Evolutionary conservation across 1,284 basidiomycete species (phyloP).

Genomic region (Peniophora sp.): DNA sequence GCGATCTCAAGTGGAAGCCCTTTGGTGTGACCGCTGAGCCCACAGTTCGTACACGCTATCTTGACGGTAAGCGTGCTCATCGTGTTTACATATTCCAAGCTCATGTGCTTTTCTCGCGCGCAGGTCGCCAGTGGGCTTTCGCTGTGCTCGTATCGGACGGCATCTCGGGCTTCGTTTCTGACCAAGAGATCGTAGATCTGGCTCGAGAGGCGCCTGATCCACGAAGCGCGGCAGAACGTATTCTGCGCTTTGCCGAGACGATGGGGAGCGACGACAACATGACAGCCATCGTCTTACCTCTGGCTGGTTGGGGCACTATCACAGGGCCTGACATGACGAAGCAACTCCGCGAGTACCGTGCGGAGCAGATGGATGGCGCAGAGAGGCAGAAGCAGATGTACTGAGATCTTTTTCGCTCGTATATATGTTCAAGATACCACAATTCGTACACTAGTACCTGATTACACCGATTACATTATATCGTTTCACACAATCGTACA

Average conservation of each 20-base stretch:
- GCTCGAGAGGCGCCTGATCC: conserved; percentile 70
- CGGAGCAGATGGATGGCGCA: conserved; percentile 63
- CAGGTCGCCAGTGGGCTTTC: conserved; percentile 74
- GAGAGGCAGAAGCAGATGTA: conserved; percentile 70
- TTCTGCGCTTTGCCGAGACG: conserved; percentile 86
- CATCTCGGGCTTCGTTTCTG: conserved; percentile 83
- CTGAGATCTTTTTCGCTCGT: conserved; percentile 12
- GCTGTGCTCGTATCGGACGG: conserved; percentile 85
- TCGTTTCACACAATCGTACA: too few relatives aligned
- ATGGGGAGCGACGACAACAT: conserved; percentile 89
- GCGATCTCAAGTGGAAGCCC: conserved; percentile 85
- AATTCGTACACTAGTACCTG: not conserved
- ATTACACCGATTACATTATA: not conserved
- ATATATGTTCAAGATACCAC: not conserved
- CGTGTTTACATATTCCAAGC: conserved; percentile 2
- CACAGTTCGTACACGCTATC: conserved; percentile 75
- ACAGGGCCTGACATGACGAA: conserved; percentile 76
- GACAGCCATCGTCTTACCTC: conserved; percentile 87
- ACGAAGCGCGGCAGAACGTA: conserved; percentile 72
- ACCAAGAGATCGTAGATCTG: conserved; percentile 93
- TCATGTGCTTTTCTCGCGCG: not conserved
- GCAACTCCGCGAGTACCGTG: conserved; percentile 74
- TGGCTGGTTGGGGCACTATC: conserved; percentile 86
- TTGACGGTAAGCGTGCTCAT: conserved; percentile 48
- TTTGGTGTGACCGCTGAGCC: conserved; percentile 94